Evolutionary conservation across 2,329 filamentous ascomycete genomes (phyloP), one percentile per base, ranked within the genome.

Genomic region (Cladosporium austrohemisphaericum): DNA sequence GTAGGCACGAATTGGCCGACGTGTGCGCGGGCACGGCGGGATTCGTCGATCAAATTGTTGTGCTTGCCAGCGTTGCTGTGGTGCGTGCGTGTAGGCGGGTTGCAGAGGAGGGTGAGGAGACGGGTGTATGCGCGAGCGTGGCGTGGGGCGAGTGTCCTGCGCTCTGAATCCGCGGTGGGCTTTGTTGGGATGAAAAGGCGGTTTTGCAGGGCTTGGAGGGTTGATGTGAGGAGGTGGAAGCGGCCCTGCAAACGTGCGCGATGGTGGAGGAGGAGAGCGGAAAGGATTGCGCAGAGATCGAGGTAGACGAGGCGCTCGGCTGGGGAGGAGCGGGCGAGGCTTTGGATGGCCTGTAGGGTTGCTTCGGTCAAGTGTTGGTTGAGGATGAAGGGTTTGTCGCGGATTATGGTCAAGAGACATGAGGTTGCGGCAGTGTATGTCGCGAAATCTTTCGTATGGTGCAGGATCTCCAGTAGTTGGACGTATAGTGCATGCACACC

Each of bases 31-130:
- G 79, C 78, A 50, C 77, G 78, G 57, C 80, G 80, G 10, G 78
- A 77, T 50, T 79, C 75, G 54, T 84, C 81, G 20, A 76, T 76
- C 20, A 84, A 72, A 13, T 32, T 28, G 25, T 31, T 43, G 18
- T 19, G 33, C 16, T 36, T 36, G 33, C 11, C 22, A n/a, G 29
- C 29, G 29, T 23, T 16, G 5, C 68, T 69, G 9, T 64, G 38
- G 56, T 54, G 23, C 51, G 52, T 41, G 52, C 52, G 41, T 52
- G 48, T 50, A 6, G 80, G 80, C 0, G 81, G 81, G 46, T 80
- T 79, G 67, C 78, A 81, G 43, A 84, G 73, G 0, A 78, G 75
- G n/a, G 76, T 76, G 18, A 84, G 71, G 7, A 84, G 66, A 8
- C 78, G 75, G 1, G 77, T 72, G 55, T 76, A 79, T 32, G 74